A percentile compares a stretch with the other conserved stretches of the same genome.
These are phyloP conservation scores for Ceratobasidium sp. DNA, from an alignment of 1,284 basidiomycete species.

Conservation along the genomic window DNA sequence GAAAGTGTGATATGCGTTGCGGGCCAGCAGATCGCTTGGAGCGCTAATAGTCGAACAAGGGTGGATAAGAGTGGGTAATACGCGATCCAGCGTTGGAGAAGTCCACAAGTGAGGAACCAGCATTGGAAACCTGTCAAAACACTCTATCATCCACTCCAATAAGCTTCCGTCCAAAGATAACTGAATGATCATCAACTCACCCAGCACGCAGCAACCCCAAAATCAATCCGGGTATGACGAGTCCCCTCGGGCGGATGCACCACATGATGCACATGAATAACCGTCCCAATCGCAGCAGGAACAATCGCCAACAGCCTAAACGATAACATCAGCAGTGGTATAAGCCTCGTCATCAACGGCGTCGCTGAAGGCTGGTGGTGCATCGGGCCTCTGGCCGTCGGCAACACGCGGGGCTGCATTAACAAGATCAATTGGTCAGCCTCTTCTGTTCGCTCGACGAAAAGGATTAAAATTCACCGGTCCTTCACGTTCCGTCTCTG, in stretches of 20 bases:
- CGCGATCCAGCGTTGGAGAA: constrained; percentile 81
- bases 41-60: constrained; percentile 82
- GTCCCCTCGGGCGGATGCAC: constrained; percentile 37
- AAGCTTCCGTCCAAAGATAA: neutral
- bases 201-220: constrained; percentile 48
- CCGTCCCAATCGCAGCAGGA: constrained; percentile 46
- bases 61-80: constrained; percentile 86
- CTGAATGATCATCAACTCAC: constrained; percentile 29
- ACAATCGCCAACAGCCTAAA: constrained; percentile 46
- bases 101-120: constrained; percentile 80
- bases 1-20: constrained; percentile 82
- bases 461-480: constrained; percentile 33
- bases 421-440: neutral
- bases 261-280: constrained; percentile 38
- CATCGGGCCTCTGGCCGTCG: constrained; percentile 46
- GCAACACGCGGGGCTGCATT: constrained; percentile 37
- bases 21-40: constrained; percentile 90
- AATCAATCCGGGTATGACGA: constrained; percentile 45
- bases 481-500: constrained; percentile 47
- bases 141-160: constrained; percentile 60
- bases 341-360: constrained; percentile 30
- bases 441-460: constrained; percentile 16
- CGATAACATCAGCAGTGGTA: constrained; percentile 41
- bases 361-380: constrained; percentile 34
- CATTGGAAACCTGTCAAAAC: constrained; percentile 86